Evolutionary conservation across 768 basidiomycete genomes (phyloP).

Genomic region (Collybiopsis confluens): DNA sequence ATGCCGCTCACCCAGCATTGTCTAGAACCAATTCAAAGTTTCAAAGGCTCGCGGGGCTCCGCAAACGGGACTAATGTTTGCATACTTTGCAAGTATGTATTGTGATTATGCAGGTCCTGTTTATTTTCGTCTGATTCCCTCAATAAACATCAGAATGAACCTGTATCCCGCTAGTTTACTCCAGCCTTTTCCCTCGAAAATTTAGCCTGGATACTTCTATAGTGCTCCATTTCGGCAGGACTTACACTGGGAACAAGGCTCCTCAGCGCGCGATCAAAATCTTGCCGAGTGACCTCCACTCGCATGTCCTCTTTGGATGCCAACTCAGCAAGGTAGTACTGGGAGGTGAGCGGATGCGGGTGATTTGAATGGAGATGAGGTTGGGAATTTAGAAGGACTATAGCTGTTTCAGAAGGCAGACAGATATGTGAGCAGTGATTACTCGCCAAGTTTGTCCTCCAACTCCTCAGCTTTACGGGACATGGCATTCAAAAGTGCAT

Average conservation of each 20-base stretch:
- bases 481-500: slow-evolving; percentile 95
- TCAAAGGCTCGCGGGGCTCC: no score
- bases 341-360: slow-evolving; percentile 73
- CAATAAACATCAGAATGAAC: not conserved
- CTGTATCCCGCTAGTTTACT: not conserved
- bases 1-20: no score
- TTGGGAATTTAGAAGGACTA: slow-evolving; percentile 45
- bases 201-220: slow-evolving; percentile 62
- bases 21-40: no score
- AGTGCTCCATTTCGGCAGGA: slow-evolving; percentile 81
- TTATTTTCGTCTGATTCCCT: no score
- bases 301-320: slow-evolving; percentile 64
- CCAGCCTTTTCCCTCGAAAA: slow-evolving; percentile 44
- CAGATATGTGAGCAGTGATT: no score
- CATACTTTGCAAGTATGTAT: no score
- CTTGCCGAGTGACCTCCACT: slow-evolving; percentile 68
- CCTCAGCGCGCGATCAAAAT: slow-evolving; percentile 72
- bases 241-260: slow-evolving; percentile 81
- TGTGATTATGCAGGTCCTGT: no score
- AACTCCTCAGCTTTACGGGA: slow-evolving; percentile 78
- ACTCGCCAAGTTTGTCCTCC: slow-evolving; percentile 68
- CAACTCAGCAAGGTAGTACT: slow-evolving; percentile 86
- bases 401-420: no score
- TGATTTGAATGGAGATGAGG: slow-evolving; percentile 36
- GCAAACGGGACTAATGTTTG: no score